Conservation (phyloP, 768 basidiomycete species). For the Collybia nuda region DNA sequence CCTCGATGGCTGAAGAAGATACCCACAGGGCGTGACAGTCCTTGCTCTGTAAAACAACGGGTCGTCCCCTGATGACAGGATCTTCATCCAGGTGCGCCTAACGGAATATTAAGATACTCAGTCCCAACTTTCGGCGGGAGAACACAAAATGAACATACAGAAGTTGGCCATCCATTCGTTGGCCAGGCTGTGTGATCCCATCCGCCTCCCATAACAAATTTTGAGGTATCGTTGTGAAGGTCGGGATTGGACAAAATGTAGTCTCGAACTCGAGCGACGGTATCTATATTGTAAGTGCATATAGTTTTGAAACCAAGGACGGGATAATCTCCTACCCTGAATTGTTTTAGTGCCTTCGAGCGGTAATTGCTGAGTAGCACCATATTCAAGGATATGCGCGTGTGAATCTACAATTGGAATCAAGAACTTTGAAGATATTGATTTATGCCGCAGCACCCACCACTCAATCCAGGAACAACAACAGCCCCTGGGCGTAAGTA, state of each 20-base stretch:
- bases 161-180: slow-evolving; percentile 59
- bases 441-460: slow-evolving; percentile 34
- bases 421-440: slow-evolving; percentile 1
- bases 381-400: slow-evolving; percentile 78
- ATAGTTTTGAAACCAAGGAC: neutral
- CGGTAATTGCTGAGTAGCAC: slow-evolving; percentile 61
- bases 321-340: slow-evolving; percentile 43
- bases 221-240: slow-evolving; percentile 52
- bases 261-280: slow-evolving; percentile 57
- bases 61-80: slow-evolving; percentile 62
- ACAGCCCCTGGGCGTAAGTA: slow-evolving; percentile 57
- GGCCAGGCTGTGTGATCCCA: slow-evolving; percentile 91
- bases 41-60: slow-evolving; percentile 78
- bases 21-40: slow-evolving; percentile 93
- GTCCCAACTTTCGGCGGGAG: neutral
- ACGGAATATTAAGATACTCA: slow-evolving; percentile 4
- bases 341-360: slow-evolving; percentile 62
- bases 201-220: slow-evolving; percentile 77
- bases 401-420: slow-evolving; percentile 61
- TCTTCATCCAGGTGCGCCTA: slow-evolving; percentile 76
- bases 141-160: slow-evolving; percentile 43
- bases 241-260: slow-evolving; percentile 62
- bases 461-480: slow-evolving; percentile 71
- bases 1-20: slow-evolving; percentile 57
- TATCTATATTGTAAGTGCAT: slow-evolving; percentile 38